Evolutionary conservation across 495 filamentous ascomycete species (phyloP).

Genomic region (Usnea hakonensis): DNA sequence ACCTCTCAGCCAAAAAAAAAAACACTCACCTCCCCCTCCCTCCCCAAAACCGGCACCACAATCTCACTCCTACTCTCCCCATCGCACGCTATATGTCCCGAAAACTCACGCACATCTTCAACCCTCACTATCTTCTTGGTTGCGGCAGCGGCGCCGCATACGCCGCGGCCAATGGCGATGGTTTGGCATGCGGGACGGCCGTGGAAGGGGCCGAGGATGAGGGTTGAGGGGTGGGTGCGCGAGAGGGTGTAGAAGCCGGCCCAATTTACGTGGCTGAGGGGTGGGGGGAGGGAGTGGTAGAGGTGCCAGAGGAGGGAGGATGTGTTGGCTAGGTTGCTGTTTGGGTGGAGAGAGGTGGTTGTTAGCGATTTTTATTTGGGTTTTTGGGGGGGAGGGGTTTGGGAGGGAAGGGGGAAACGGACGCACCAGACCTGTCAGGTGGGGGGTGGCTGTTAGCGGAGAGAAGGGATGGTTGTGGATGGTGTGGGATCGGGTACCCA

Average conservation of each 20-base stretch:
- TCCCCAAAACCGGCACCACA: slow-evolving; percentile 69
- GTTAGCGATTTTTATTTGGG: slow-evolving; percentile 3
- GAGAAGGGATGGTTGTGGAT: slow-evolving; percentile 6
- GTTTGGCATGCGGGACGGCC: slow-evolving; percentile 84
- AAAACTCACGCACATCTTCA: slow-evolving; percentile 65
- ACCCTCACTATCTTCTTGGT: slow-evolving; percentile 61
- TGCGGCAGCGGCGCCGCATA: slow-evolving; percentile 72
- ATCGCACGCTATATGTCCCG: slow-evolving; percentile 90
- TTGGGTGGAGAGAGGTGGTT: not conserved
- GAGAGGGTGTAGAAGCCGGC: slow-evolving; percentile 83
- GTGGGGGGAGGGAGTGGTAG: slow-evolving; percentile 67
- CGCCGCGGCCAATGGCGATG: slow-evolving; percentile 70
- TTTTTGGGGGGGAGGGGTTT: not conserved
- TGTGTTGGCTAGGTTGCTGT: slow-evolving; percentile 82
- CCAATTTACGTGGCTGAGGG: slow-evolving; percentile 75
- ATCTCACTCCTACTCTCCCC: slow-evolving; percentile 77
- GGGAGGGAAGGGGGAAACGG: not conserved
- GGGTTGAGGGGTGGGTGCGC: slow-evolving; percentile 43
- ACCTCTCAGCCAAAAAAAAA: slow-evolving; percentile 3
- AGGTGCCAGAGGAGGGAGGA: slow-evolving; percentile 83
- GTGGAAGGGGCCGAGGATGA: slow-evolving; percentile 78
- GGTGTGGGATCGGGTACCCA: slow-evolving; percentile 54
- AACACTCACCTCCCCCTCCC: slow-evolving; percentile 44
- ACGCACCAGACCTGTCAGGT: slow-evolving; percentile 50
- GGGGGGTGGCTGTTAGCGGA: slow-evolving; percentile 10